Conservation (phyloP, 768 basidiomycete species). For the Hygrocybe punicea region DNA sequence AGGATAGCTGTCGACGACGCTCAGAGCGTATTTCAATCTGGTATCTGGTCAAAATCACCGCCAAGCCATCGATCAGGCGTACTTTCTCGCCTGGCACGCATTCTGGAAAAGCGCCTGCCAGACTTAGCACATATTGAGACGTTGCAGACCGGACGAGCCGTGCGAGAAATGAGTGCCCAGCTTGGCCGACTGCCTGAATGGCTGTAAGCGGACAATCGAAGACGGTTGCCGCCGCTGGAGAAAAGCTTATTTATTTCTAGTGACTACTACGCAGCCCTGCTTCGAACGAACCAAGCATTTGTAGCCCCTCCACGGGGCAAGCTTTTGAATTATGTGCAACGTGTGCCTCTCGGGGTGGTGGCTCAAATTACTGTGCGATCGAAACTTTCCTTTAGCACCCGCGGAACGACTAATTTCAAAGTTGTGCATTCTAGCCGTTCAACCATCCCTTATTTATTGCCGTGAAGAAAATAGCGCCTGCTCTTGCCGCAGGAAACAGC, state of each 20-base stretch:
- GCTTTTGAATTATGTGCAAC: slow-evolving; percentile 72
- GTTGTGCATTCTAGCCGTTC: slow-evolving; percentile 56
- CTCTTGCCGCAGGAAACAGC: slow-evolving; percentile 79
- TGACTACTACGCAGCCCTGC: slow-evolving; percentile 71
- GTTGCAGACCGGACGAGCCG: slow-evolving; percentile 75
- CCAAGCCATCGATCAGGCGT: slow-evolving; percentile 58
- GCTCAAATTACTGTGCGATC: slow-evolving; percentile 74
- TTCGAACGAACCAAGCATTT: slow-evolving; percentile 66
- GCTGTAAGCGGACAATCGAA: slow-evolving; percentile 51
- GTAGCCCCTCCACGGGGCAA: slow-evolving; percentile 78
- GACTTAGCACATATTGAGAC: slow-evolving; percentile 65
- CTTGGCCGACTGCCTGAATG: slow-evolving; percentile 78
- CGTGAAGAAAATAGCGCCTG: slow-evolving; percentile 84
- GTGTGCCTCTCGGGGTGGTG: slow-evolving; percentile 83
- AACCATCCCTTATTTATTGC: slow-evolving; percentile 89
- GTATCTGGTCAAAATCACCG: slow-evolving; percentile 68
- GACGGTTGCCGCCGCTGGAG: not conserved
- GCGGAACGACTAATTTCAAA: not conserved
- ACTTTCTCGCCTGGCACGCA: slow-evolving; percentile 60
- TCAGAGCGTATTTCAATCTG: slow-evolving; percentile 58
- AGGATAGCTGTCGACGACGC: slow-evolving; percentile 50
- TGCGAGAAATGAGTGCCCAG: slow-evolving; percentile 81
- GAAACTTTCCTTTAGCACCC: not conserved
- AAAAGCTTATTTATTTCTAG: slow-evolving; percentile 39
- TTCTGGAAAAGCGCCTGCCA: slow-evolving; percentile 54